Percentiles rank a stretch among this genome's conserved stretches.
These are phyloP conservation scores for Magnusiomyces fungicola DNA, from an alignment of 1,139 yeast species.

Conservation along the genomic window DNA sequence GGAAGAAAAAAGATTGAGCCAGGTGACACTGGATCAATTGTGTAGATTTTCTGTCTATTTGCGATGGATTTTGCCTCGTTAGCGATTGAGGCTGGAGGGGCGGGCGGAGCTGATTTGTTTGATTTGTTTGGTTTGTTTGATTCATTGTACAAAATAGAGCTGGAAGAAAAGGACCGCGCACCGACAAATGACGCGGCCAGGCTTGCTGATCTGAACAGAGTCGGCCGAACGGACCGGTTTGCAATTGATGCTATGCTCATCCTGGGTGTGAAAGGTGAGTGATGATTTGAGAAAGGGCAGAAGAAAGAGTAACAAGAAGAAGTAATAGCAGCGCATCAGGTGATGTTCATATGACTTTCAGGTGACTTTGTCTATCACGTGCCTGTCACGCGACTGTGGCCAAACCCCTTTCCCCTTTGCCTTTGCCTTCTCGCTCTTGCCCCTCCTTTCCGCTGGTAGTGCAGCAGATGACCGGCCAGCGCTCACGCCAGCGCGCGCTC, in stretches of 20 bases:
- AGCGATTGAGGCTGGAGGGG: slow-evolving; percentile 6
- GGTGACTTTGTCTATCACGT: no score
- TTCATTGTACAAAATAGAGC: not conserved
- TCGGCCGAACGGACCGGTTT: not conserved
- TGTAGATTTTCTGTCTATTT: slow-evolving; percentile 55
- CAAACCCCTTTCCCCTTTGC: no score
- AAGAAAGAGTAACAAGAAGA: no score
- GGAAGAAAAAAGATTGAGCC: slow-evolving; percentile 88
- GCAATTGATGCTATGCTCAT: not conserved
- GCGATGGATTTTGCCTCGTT: slow-evolving; percentile 17
- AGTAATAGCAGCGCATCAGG: no score
- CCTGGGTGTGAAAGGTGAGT: not conserved
- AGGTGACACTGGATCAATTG: slow-evolving; percentile 73
- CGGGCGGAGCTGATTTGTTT: not conserved
- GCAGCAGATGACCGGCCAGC: no score
- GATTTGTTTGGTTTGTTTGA: not conserved
- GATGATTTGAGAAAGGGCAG: no score
- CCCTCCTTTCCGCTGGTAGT: no score
- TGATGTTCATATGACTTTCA: no score
- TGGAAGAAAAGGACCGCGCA: not conserved
- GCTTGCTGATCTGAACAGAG: not conserved
- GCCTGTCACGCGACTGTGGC: no score
- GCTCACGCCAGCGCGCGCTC: no score
- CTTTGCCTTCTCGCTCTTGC: no score
- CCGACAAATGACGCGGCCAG: not conserved